Evolutionary conservation across 78 protist genomes (phyloP).

Genomic region (Blattamonas nauphoetae): DNA sequence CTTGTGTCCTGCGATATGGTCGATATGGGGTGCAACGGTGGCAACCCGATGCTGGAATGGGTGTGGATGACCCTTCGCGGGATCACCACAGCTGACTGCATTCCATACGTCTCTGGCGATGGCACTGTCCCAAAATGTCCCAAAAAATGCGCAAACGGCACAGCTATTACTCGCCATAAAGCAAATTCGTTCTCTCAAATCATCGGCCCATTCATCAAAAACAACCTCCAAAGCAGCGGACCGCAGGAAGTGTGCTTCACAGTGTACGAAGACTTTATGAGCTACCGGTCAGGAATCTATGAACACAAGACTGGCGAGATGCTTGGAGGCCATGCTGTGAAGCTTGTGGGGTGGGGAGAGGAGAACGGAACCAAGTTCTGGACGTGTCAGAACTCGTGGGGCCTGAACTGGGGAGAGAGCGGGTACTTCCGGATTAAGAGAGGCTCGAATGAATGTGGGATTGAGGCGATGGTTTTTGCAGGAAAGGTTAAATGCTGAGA

Average conservation of each 20-base stretch:
- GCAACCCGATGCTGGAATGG: neutral
- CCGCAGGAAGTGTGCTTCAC: conserved; percentile 34
- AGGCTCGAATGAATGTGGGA: conserved; percentile 60
- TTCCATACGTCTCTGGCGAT: conserved; percentile 28
- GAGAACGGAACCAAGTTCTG: conserved; percentile 55
- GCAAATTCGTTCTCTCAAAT: neutral
- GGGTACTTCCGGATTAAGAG: conserved; percentile 54
- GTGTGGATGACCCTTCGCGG: neutral
- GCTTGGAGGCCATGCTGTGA: conserved; percentile 56
- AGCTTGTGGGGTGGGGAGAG: conserved; percentile 54
- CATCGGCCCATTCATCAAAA: conserved; percentile 4
- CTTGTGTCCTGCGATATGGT: neutral
- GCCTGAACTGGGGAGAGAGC: conserved; percentile 56
- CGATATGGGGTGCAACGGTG: neutral
- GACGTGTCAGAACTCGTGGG: conserved; percentile 64
- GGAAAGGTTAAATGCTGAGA: too few relatives aligned
- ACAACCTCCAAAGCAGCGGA: too few relatives aligned
- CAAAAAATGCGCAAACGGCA: neutral
- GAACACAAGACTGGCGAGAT: conserved; percentile 22
- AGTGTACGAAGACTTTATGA: conserved; percentile 46
- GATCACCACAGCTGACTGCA: neutral
- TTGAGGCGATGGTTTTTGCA: too few relatives aligned
- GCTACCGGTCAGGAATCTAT: conserved; percentile 53
- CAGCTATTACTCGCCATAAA: neutral
- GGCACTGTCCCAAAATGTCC: conserved; percentile 28